Evolutionary conservation across 1,284 basidiomycete species (phyloP).

Genomic region (Cystobasidiaceae sp.): DNA sequence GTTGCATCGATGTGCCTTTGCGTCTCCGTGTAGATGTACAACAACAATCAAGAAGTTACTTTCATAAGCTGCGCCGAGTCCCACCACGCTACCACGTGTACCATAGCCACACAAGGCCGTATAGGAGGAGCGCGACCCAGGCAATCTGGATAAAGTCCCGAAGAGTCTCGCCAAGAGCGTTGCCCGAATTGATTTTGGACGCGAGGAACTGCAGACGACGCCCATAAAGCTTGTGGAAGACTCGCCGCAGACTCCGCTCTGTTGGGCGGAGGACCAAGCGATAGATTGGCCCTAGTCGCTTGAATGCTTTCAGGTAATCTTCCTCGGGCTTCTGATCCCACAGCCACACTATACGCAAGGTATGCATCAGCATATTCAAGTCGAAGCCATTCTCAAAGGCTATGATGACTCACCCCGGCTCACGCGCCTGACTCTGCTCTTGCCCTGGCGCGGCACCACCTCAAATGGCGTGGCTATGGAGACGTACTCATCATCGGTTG

Average conservation of each 20-base stretch:
- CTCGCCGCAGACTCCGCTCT: constrained; percentile 18
- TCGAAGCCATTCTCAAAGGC: background rate
- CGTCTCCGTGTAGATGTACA: too few relatives aligned
- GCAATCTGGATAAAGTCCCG: constrained; percentile 10
- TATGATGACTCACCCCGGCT: constrained; percentile 13
- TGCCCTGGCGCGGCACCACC: constrained; percentile 26
- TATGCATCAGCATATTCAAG: background rate
- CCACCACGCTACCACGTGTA: constrained; percentile 7
- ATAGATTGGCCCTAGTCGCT: constrained; percentile 20
- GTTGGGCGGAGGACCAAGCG: constrained; percentile 4
- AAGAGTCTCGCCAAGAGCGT: constrained; percentile 7
- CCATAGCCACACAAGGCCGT: constrained; percentile 8
- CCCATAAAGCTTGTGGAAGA: constrained; percentile 20
- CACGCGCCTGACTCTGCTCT: constrained; percentile 18
- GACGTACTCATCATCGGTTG: constrained; percentile 24
- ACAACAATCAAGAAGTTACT: too few relatives aligned
- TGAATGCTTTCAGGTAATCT: constrained; percentile 14
- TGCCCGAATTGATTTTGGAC: constrained; percentile 21
- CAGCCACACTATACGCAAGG: constrained; percentile 12
- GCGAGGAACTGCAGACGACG: background rate
- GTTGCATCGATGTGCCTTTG: too few relatives aligned
- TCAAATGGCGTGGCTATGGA: constrained; percentile 13
- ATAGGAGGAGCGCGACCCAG: constrained; percentile 22
- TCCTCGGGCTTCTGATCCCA: constrained; percentile 30
- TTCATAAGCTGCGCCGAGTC: too few relatives aligned